Evolutionary conservation across 306 rosid genomes (phyloP).

Genomic region (Lotus japonicus): DNA sequence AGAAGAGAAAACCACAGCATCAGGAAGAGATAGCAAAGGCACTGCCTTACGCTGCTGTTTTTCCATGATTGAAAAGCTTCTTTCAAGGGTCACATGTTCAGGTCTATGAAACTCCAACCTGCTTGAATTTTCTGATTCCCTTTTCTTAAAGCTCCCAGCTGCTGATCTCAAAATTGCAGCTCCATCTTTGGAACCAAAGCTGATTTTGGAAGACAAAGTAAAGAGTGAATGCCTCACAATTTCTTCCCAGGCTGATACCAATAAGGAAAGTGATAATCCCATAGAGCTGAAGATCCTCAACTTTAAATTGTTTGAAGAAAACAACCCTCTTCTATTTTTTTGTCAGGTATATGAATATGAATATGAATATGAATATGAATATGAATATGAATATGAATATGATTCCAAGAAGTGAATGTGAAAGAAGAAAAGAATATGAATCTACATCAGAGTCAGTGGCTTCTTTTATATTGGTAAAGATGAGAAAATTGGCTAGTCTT

Average conservation of each 20-base stretch:
- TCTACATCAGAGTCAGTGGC: background rate
- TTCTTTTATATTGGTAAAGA: constrained; percentile 18
- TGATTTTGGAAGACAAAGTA: constrained; percentile 18
- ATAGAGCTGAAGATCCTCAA: constrained; percentile 16
- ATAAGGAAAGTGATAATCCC: constrained; percentile 62
- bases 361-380: too few relatives aligned
- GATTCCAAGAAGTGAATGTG: background rate
- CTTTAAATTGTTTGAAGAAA: constrained; percentile 1
- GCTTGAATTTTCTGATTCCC: constrained; percentile 39
- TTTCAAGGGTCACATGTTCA: constrained; percentile 44
- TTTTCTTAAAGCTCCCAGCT: constrained; percentile 51
- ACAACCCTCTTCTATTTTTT: too few relatives aligned
- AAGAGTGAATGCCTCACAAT: constrained; percentile 31
- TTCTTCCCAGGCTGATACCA: constrained; percentile 52
- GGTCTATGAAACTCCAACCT: constrained; percentile 55
- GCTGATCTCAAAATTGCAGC: constrained; percentile 28
- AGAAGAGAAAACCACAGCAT: constrained; percentile 40
- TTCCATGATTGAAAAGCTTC: constrained; percentile 33
- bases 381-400: too few relatives aligned
- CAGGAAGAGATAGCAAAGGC: constrained; percentile 64
- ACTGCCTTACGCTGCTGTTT: constrained; percentile 34
- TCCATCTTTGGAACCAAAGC: constrained; percentile 37
- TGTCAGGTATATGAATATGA: too few relatives aligned
- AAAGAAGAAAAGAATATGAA: constrained; percentile 4
- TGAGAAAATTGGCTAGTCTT: background rate